phyloP scores from a whole-genome alignment of 2,329 filamentous ascomycete species.

The Plectosphaerella cucumerina region DNA sequence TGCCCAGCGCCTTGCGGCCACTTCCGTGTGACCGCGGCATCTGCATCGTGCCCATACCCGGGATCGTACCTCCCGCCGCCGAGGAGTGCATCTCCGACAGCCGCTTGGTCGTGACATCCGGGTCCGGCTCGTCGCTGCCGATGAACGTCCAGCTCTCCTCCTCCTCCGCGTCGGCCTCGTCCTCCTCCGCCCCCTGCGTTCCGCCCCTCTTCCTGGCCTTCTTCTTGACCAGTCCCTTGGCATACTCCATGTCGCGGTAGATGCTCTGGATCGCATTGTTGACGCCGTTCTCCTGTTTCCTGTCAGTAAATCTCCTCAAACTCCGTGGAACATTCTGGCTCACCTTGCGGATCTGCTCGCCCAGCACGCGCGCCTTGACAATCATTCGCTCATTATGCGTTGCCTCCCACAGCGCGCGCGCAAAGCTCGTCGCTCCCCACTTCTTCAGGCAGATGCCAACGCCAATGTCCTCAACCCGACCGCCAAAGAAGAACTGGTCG shows the following conservation, averaged over 20 bases:
- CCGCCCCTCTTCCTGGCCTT: constrained; percentile 49
- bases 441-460: constrained; percentile 88
- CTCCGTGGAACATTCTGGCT: constrained; percentile 22
- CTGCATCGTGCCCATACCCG: background rate
- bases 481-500: constrained; percentile 95
- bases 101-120: constrained; percentile 36
- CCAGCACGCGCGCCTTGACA: constrained; percentile 73
- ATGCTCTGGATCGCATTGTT: constrained; percentile 84
- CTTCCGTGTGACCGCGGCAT: too few species aligned
- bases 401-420: constrained; percentile 83
- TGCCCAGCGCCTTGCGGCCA: background rate
- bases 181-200: constrained; percentile 38
- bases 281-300: constrained; percentile 77
- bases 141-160: constrained; percentile 92
- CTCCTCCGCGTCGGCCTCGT: constrained; percentile 35
- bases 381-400: constrained; percentile 91
- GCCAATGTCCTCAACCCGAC: constrained; percentile 84
- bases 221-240: constrained; percentile 73
- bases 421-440: constrained; percentile 82
- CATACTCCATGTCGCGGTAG: constrained; percentile 93
- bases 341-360: constrained; percentile 84
- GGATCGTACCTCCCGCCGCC: background rate
- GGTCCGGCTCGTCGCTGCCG: constrained; percentile 49
- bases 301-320: background rate
- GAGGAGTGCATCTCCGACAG: constrained; percentile 18